Conservation (phyloP, 306 rosid genomes). For the Ziziphus jujuba region DNA sequence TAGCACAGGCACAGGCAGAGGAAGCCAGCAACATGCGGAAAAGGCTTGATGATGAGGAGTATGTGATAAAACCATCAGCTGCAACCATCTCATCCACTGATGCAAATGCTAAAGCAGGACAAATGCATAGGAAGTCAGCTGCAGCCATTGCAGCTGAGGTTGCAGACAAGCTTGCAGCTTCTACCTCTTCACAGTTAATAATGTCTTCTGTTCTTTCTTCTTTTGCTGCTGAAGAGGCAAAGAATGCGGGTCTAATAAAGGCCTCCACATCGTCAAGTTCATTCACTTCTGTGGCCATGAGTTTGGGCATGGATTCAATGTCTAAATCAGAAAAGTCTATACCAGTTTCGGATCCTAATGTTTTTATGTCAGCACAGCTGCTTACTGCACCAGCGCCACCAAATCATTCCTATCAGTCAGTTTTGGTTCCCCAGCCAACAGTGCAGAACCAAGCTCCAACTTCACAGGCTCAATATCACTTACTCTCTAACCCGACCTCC, state of each 20-base stretch:
- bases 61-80: constrained; percentile 45
- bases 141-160: constrained; percentile 91
- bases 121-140: constrained; percentile 61
- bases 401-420: constrained; percentile 69
- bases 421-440: constrained; percentile 49
- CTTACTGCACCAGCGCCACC: constrained; percentile 51
- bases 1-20: constrained; percentile 82
- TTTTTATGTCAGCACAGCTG: constrained; percentile 57
- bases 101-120: constrained; percentile 43
- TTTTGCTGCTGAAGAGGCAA: constrained; percentile 93
- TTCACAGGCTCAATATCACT: constrained; percentile 71
- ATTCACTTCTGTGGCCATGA: constrained; percentile 24
- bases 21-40: constrained; percentile 77
- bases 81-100: constrained; percentile 32
- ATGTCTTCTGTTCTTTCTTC: constrained; percentile 89
- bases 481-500: constrained; percentile 54
- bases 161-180: constrained; percentile 93
- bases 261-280: constrained; percentile 26
- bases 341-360: constrained; percentile 53
- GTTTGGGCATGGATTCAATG: constrained; percentile 36
- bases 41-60: constrained; percentile 65
- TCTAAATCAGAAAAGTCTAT: constrained; percentile 45
- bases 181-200: constrained; percentile 84
- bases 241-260: constrained; percentile 53
- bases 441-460: constrained; percentile 52